These are phyloP conservation scores for Alternaria brassicicola DNA, from an alignment of 2,329 filamentous ascomycete genomes.

Conservation along the genomic window DNA sequence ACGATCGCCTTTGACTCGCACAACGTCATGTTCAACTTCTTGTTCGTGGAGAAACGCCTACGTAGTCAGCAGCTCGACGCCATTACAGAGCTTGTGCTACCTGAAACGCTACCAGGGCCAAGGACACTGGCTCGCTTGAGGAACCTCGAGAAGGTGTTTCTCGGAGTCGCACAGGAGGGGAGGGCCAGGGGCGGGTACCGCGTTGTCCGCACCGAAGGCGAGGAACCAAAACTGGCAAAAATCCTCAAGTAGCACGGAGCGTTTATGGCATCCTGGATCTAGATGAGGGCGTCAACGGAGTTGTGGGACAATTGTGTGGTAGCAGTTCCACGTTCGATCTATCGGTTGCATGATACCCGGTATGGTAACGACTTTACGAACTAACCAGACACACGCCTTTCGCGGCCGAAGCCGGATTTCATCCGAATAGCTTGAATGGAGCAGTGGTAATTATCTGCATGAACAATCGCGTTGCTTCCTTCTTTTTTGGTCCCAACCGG, in stretches of 20 bases:
- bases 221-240: constrained; percentile 18
- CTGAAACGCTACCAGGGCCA: constrained; percentile 20
- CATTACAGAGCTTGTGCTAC: constrained; percentile 27
- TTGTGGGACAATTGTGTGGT: background rate
- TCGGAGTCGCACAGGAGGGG: constrained; percentile 11
- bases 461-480: background rate
- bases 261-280: background rate
- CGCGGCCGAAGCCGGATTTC: background rate
- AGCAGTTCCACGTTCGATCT: background rate
- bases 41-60: constrained; percentile 30
- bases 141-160: constrained; percentile 28
- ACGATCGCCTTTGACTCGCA: constrained; percentile 28
- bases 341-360: background rate
- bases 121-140: constrained; percentile 26
- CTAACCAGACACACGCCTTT: background rate
- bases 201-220: constrained; percentile 24
- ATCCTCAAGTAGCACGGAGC: background rate
- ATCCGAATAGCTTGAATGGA: background rate
- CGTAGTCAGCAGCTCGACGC: constrained; percentile 27
- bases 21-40: constrained; percentile 38
- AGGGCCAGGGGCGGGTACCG: constrained; percentile 21
- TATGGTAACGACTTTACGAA: background rate
- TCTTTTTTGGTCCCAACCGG: background rate
- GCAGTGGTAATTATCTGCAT: background rate
- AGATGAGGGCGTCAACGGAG: background rate